Percentiles rank a stretch among this genome's conserved stretches.
Evolutionary conservation across 495 filamentous ascomycete species (phyloP).

Genomic region (Arthonia radiata): DNA sequence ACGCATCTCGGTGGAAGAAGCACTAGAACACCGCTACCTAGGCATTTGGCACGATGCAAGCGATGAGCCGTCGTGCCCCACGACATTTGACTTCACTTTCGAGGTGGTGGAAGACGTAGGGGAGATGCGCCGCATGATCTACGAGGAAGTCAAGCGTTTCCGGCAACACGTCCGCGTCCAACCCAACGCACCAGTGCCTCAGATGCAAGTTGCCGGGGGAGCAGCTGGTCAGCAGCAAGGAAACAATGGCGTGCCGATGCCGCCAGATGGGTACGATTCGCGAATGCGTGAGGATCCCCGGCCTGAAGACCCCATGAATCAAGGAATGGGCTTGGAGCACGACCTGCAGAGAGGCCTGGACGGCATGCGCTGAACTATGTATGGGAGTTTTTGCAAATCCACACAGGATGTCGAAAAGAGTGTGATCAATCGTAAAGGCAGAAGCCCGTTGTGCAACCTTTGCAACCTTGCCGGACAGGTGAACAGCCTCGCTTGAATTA

Average conservation of each 20-base stretch:
- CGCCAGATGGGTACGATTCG: constrained; percentile 35
- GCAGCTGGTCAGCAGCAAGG: constrained; percentile 16
- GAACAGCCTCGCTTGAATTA: too few relatives aligned
- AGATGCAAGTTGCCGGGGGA: constrained; percentile 18
- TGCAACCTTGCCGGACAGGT: too few relatives aligned
- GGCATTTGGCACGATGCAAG: constrained; percentile 95
- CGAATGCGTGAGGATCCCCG: constrained; percentile 70
- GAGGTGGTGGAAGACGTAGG: constrained; percentile 79
- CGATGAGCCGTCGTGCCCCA: constrained; percentile 81
- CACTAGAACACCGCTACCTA: constrained; percentile 86
- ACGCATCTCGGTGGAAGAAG: constrained; percentile 78
- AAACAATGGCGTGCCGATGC: constrained; percentile 44
- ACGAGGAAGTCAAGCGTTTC: constrained; percentile 75
- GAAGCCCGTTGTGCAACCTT: too few relatives aligned
- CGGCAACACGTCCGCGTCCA: constrained; percentile 42
- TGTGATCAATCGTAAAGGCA: too few relatives aligned
- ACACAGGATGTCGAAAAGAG: too few relatives aligned
- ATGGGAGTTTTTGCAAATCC: too few relatives aligned
- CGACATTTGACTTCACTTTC: constrained; percentile 93
- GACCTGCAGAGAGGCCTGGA: constrained; percentile 69
- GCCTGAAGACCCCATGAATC: constrained; percentile 48
- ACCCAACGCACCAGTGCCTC: constrained; percentile 15
- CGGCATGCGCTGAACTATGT: constrained; percentile 15
- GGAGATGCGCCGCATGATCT: constrained; percentile 93
- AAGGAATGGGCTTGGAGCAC: constrained; percentile 43